A percentile compares a stretch with the other conserved stretches of the same genome.
Evolutionary conservation across 1,284 basidiomycete genomes (phyloP).

Genomic region (Cutaneotrichosporon arboriforme): DNA sequence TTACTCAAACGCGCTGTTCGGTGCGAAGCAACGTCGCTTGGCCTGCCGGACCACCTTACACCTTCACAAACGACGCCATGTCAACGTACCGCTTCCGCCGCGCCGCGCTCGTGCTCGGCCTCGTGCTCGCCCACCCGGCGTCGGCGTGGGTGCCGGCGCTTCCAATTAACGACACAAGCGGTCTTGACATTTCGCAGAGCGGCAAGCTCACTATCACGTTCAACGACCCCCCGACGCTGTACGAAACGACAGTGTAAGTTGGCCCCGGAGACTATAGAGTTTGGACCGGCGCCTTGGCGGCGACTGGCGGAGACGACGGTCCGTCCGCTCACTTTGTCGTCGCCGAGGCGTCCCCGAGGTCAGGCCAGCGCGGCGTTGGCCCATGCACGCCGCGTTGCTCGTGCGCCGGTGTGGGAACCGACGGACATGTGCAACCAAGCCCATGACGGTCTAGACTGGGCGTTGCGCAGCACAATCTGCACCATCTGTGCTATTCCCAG

Average conservation of each 20-base stretch:
- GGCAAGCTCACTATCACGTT: conserved; percentile 57
- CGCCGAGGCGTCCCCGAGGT: no score
- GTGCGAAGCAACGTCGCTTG: no score
- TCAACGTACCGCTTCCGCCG: neutral
- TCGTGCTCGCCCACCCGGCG: conserved; percentile 5
- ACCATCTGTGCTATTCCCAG: neutral
- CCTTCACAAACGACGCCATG: no score
- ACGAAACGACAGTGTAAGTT: conserved; percentile 35
- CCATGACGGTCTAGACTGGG: neutral
- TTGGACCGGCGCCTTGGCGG: neutral
- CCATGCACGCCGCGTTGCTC: no score
- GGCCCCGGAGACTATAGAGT: neutral
- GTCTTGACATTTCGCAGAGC: conserved; percentile 45
- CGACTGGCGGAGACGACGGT: no score
- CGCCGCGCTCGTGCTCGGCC: neutral
- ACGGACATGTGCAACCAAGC: no score
- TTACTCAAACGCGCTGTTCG: no score
- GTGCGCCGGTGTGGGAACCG: no score
- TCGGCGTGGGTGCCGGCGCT: conserved; percentile 58
- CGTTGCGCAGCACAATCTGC: neutral
- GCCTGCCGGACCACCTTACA: no score
- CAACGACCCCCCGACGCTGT: conserved; percentile 49
- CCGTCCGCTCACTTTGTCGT: no score
- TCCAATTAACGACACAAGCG: conserved; percentile 59
- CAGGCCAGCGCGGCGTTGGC: no score